Base-by-base conservation (phyloP, 1,284 basidiomycete genomes). In the Cystobasidiaceae sp. region DNA sequence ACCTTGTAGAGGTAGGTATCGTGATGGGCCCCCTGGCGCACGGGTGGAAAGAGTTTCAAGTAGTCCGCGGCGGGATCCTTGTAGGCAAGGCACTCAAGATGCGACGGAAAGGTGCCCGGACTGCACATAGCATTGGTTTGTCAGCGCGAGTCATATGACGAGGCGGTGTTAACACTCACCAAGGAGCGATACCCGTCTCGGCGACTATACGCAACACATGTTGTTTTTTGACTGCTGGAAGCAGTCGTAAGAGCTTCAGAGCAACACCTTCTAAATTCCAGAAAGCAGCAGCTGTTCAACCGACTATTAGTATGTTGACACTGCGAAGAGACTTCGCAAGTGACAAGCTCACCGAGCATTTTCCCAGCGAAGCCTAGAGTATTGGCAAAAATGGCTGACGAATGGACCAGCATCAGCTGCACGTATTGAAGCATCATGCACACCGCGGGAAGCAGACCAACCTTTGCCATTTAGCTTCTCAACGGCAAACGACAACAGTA, bases 381-480 rank as follows among this genome's bases (percentile, higher is more conserved):
- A 69, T 81, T 81, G 67, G 81, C 80, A 73, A 80, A 81, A 11
- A 81, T 80, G 28, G 74, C 74, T 66, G 13, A 54, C 33, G 17
- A 19, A 13, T 11, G 17, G 1, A 11, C 23, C 27, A 9, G 0
- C 43, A 7, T 54, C 19, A 21, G 8, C 11, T 39, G 2, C 9
- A 54, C 30, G 51, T 9, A 27, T 11, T 37, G 2, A 37, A 32
- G 37, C n/a, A 52, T 23, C 9, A 52, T 19, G 11, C 27, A 30
- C 37, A 3, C 13, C 17, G 13, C 21, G 30, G 27, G 15, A 11
- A n/a, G 17, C 39, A n/a, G 33, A 48, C 62, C 8, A 4, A 57
- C 80, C 80, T 70, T 81, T 80, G 21, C 79, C 79, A 7, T 80
- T 80, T 0, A 81, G 75, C 72, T 81, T 81, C 41, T 78, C 77